Percentiles rank a stretch among this genome's conserved stretches.
These are phyloP conservation scores for Aquanectria penicillioides DNA, from an alignment of 2,329 filamentous ascomycete species.

Conservation along the genomic window DNA sequence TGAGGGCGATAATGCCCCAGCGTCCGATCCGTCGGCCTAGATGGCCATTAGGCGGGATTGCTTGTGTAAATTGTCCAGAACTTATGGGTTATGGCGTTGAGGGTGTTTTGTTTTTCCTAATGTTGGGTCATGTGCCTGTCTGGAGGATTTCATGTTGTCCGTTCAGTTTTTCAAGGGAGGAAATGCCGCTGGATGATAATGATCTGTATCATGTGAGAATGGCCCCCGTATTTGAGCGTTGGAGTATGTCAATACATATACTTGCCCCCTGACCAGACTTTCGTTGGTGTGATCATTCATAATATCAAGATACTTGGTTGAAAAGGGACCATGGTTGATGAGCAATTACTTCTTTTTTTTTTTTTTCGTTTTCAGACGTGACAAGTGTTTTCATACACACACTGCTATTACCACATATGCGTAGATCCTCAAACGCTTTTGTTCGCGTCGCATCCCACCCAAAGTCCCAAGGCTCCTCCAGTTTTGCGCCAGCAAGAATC, in stretches of 20 bases:
- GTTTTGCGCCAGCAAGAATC: conserved; percentile 36
- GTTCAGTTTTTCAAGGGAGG: conserved; percentile 26
- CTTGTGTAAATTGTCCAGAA: conserved; percentile 15
- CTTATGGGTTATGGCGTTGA: conserved; percentile 22
- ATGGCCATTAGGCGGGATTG: not conserved
- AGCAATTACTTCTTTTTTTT: conserved; percentile 10
- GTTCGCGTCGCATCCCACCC: conserved; percentile 31
- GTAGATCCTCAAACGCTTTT: conserved; percentile 26
- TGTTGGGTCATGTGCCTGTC: conserved; percentile 13
- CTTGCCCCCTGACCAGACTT: not conserved
- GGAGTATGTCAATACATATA: not conserved
- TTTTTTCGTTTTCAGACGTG: conserved; percentile 17
- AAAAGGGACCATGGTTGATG: not conserved
- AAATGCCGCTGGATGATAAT: conserved; percentile 37
- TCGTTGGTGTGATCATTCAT: too few relatives aligned
- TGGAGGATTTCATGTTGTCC: conserved; percentile 31
- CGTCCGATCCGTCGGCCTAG: conserved; percentile 59
- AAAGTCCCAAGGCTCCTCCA: conserved; percentile 24
- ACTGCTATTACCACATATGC: conserved; percentile 34
- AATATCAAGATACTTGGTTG: too few relatives aligned
- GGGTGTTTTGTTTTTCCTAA: conserved; percentile 21
- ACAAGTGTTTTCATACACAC: conserved; percentile 34
- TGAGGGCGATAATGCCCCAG: conserved; percentile 44
- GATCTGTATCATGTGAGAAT: conserved; percentile 26
- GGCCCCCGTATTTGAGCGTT: too few relatives aligned